phyloP scores from a whole-genome alignment of 78 protist genomes.

The Tieghemostelium lacteum region DNA sequence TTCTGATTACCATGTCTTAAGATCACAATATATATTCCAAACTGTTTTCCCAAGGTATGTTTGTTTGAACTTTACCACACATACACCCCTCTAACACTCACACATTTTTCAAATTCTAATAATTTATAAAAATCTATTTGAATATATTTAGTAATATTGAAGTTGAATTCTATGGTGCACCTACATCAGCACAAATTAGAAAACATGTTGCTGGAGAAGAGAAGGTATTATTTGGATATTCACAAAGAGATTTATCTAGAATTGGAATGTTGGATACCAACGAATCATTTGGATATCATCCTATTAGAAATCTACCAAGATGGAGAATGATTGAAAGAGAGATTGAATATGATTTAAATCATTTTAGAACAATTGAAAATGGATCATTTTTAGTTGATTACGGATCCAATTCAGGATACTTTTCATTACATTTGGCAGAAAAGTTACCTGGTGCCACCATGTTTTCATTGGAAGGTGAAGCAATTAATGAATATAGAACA shows the following conservation, averaged over 20 bases:
- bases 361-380: background rate
- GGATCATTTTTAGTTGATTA: slow-evolving; percentile 17
- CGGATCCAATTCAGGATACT: slow-evolving; percentile 65
- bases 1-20: slow-evolving; percentile 45
- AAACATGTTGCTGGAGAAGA: background rate
- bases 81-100: background rate
- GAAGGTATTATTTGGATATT: background rate
- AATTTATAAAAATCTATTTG: no score
- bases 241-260: slow-evolving; percentile 29
- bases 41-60: slow-evolving; percentile 51
- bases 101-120: background rate
- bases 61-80: no score
- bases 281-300: slow-evolving; percentile 35
- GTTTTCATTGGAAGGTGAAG: slow-evolving; percentile 52
- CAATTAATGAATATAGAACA: slow-evolving; percentile 12
- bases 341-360: slow-evolving; percentile 9
- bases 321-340: slow-evolving; percentile 80
- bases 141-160: slow-evolving; percentile 1
- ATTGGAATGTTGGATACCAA: background rate
- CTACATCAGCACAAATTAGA: background rate
- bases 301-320: slow-evolving; percentile 60
- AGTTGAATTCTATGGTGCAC: slow-evolving; percentile 11
- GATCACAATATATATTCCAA: slow-evolving; percentile 65
- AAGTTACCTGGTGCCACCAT: slow-evolving; percentile 14
- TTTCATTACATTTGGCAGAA: slow-evolving; percentile 35